Evolutionary conservation across 805 yeast species (phyloP).

Genomic region (Ogataea nitratoaversa): DNA sequence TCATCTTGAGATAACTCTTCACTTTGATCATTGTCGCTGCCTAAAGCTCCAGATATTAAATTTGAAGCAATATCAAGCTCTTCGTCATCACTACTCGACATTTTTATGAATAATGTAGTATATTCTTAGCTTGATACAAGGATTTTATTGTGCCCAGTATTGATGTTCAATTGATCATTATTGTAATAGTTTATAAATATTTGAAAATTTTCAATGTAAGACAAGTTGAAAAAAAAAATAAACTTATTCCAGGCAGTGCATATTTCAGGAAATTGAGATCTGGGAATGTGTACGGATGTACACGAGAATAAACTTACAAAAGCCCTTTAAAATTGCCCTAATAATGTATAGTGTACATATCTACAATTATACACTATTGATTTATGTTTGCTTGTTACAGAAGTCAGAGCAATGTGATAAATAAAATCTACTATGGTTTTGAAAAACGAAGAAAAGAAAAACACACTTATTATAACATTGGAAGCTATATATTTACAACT

Average conservation of each 20-base stretch:
- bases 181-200: background rate
- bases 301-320: no score
- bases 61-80: constrained; percentile 61
- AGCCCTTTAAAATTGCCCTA: no score
- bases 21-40: constrained; percentile 14
- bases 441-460: no score
- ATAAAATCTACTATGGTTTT: no score
- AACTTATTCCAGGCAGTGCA: background rate
- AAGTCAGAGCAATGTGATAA: no score
- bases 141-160: no score
- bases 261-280: background rate
- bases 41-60: constrained; percentile 42
- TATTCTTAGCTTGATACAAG: background rate
- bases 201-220: constrained; percentile 1
- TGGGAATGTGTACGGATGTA: background rate
- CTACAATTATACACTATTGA: no score
- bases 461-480: no score
- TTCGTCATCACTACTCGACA: constrained; percentile 35
- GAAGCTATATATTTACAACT: no score
- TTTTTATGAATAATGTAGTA: background rate
- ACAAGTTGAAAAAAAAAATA: background rate
- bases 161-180: no score
- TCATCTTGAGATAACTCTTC: constrained; percentile 25
- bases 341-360: no score
- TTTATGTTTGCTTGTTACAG: no score